Evolutionary conservation across 2,329 filamentous ascomycete genomes (phyloP), one percentile per base, ranked within the genome.

Genomic region (Fusarium globosum): DNA sequence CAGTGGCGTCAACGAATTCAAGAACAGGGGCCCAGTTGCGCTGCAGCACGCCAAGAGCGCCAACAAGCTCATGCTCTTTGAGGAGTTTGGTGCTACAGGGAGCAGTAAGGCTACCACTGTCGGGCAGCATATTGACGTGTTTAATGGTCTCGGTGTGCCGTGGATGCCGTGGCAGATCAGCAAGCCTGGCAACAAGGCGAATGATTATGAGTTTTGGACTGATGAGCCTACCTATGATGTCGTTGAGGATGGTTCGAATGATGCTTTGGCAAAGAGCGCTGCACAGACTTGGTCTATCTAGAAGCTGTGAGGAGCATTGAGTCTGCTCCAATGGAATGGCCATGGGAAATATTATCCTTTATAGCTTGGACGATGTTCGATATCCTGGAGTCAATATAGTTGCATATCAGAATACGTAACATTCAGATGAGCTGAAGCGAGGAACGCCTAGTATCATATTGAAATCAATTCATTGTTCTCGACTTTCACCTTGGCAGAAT

Each of bases 311-410:
- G 48, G 15, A 30, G 14, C 6, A 7, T 46, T 1, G 26, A 28
- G 23, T 0, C 4, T 46, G 23, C 5, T 46, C 18, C n/a, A n/a
- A n/a, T n/a, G n/a, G n/a, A n/a, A n/a, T n/a, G 7, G 23, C 8
- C 4, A 13, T 13, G 6, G n/a, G 5, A 26, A 9, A 13, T 7
- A 11, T 20, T 9, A 7, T 11, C 7, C 16, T 20, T 11, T 26
- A 20, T 20, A 26, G 23, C 18, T 26, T 26, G 42, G 3, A 5
- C 3, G 5, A 26, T 7, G 3, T 7, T 26, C 23, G 7, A 26
- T 4, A 26, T 13, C 6, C 13, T 45, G 3, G 11, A 26, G 11
- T 26, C 13, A 45, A 26, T 9, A 20, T 13, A 26, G 42, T 11
- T 18, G 23, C 1, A 23, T 26, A 26, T 26, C 12, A 20, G 16